Base-by-base conservation (phyloP, 192 early-diverging fungal species). In the Coemansia aciculifera region DNA sequence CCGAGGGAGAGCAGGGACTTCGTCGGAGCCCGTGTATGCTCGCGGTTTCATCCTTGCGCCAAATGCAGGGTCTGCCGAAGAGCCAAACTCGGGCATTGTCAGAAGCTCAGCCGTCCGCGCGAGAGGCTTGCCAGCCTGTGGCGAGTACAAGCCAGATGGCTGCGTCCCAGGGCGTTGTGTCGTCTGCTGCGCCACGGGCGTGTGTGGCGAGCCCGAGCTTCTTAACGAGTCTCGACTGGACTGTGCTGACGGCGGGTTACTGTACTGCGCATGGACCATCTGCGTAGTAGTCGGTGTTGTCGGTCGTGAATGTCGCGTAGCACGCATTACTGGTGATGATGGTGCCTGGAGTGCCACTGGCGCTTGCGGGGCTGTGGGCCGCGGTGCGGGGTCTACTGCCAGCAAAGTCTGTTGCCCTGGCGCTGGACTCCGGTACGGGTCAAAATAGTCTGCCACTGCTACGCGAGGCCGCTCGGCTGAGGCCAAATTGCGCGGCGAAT, bases 261-360 rank as follows among this genome's bases (percentile, higher is more conserved):
- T 62, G 59, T 51, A 52, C 44, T 66, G 63, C 17, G 60, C 54
- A 51, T 63, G 57, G 19, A 48, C 32, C 36, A 49, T 34, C 32
- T 44, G 17, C 36, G 68, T 49, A 19, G 68, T 63, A 32, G 68
- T 69, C 4, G 80, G 80, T 21, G 80, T 83, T 17, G 75, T 72
- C 1, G 80, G 80, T n/a, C 75, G 80, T 7, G 80, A 74, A 31
- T 77, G 75, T 8, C 80, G 71, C 7, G 68, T 68, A 4, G 80
- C 80, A 5, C 75, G 80, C 80, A 83, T 77, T 4, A 83, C 68
- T 12, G 80, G 80, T 24, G 80, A 83, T 27, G 80, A 72, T 5
- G 78, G 78, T 17, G 36, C 51, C 32, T 44, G 60, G 29, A 42
- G 44, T 29, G 51, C 65, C 24, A 23, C 39, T 52, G 31, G 65